Evolutionary conservation across 192 early-diverging fungal genomes (phyloP).

Genomic region (Linnemannia exigua): DNA sequence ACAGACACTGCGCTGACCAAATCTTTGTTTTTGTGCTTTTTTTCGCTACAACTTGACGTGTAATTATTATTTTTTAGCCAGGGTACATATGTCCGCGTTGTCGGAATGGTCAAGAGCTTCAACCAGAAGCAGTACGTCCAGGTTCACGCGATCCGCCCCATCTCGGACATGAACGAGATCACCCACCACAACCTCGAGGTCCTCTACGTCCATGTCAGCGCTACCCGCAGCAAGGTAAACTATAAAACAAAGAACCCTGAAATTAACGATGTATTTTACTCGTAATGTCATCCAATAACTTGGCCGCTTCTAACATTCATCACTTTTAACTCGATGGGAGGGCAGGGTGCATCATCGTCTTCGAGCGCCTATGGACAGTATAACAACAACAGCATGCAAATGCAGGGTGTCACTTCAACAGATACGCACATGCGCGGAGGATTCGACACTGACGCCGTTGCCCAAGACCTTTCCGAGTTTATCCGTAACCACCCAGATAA

Average conservation of each 20-base stretch:
- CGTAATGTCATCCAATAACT: no score
- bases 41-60: not conserved
- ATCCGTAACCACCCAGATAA: constrained; percentile 5
- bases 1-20: no score
- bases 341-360: not conserved
- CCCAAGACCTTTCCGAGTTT: constrained; percentile 14
- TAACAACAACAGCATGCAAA: not conserved
- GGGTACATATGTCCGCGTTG: constrained; percentile 79
- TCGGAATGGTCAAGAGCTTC: constrained; percentile 78
- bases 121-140: constrained; percentile 68
- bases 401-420: not conserved
- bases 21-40: no score
- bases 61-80: constrained; percentile 52
- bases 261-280: no score
- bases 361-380: not conserved
- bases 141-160: constrained; percentile 70
- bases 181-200: constrained; percentile 82
- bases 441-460: not conserved
- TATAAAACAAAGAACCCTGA: not conserved
- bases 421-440: not conserved
- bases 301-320: not conserved
- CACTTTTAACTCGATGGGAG: not conserved
- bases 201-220: constrained; percentile 72
- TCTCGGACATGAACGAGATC: constrained; percentile 83
- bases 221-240: constrained; percentile 61